Evolutionary conservation across 148 eudicot genomes (phyloP).

Genomic region (Heliosperma pusillum): DNA sequence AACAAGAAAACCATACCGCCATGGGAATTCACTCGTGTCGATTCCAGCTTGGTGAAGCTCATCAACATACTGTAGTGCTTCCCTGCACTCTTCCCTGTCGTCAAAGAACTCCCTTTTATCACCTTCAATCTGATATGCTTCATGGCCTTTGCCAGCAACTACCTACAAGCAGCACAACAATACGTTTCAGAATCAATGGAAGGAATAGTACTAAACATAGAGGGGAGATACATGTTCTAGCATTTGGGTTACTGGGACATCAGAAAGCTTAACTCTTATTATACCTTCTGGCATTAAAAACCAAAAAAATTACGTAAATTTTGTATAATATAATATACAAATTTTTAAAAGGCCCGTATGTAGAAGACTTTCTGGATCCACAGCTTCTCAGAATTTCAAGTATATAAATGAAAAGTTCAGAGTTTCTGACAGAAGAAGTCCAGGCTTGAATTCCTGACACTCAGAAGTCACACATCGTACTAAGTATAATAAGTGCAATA

Average conservation of each 20-base stretch:
- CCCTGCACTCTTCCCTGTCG: conserved; percentile 93
- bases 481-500: not conserved
- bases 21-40: conserved; percentile 98
- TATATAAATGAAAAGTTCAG: not conserved
- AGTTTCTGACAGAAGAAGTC: not conserved
- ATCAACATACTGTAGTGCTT: conserved; percentile 91
- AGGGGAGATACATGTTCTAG: not conserved
- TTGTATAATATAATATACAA: too few relatives aligned
- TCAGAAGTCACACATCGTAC: not conserved
- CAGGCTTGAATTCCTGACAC: not conserved
- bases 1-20: conserved; percentile 56
- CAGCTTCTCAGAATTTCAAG: not conserved
- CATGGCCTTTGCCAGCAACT: conserved; percentile 95
- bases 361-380: not conserved
- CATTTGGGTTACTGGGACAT: not conserved
- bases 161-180: conserved; percentile 46
- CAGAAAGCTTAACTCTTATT: not conserved
- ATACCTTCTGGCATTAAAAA: too few relatives aligned
- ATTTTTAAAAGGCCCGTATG: not conserved
- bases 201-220: not conserved
- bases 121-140: conserved; percentile 67
- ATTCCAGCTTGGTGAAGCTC: conserved; percentile 98
- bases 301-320: too few relatives aligned
- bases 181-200: not conserved
- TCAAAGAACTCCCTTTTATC: conserved; percentile 81